phyloP scores from a whole-genome alignment of 768 basidiomycete genomes.

The Leccinum barrowsii region DNA sequence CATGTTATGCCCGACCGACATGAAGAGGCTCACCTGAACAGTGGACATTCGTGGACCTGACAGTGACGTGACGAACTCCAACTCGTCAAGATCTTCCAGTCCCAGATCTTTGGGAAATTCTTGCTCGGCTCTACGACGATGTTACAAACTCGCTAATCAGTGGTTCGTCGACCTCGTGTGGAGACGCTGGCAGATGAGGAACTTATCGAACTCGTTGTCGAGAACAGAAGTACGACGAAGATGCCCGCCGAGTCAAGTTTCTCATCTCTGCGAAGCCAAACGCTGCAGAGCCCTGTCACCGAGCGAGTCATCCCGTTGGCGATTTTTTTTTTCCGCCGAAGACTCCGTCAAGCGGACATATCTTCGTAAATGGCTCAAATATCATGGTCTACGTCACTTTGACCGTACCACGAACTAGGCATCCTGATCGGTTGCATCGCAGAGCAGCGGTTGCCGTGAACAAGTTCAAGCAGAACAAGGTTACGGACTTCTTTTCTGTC shows the following conservation, averaged over 20 bases:
- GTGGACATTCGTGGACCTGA: too few species aligned
- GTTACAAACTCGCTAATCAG: too few species aligned
- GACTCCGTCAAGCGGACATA: conserved; percentile 85
- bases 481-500: conserved; percentile 86
- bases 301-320: conserved; percentile 70
- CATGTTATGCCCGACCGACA: too few species aligned
- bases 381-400: conserved; percentile 81
- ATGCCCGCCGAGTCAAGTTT: conserved; percentile 96
- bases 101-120: conserved; percentile 97
- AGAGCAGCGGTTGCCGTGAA: conserved; percentile 87
- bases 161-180: conserved; percentile 60
- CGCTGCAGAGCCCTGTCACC: conserved; percentile 65
- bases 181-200: conserved; percentile 87
- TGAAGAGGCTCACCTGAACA: too few species aligned
- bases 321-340: conserved; percentile 88
- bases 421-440: conserved; percentile 96
- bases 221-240: conserved; percentile 96
- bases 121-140: conserved; percentile 72
- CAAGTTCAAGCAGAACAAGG: conserved; percentile 97
- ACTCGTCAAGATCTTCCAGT: conserved; percentile 99
- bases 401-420: conserved; percentile 90
- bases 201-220: conserved; percentile 94
- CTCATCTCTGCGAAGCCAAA: conserved; percentile 93
- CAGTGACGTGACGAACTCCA: conserved; percentile 81
- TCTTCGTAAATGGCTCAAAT: conserved; percentile 95